phyloP scores from a whole-genome alignment of 768 basidiomycete species.

The Imleria badia region DNA sequence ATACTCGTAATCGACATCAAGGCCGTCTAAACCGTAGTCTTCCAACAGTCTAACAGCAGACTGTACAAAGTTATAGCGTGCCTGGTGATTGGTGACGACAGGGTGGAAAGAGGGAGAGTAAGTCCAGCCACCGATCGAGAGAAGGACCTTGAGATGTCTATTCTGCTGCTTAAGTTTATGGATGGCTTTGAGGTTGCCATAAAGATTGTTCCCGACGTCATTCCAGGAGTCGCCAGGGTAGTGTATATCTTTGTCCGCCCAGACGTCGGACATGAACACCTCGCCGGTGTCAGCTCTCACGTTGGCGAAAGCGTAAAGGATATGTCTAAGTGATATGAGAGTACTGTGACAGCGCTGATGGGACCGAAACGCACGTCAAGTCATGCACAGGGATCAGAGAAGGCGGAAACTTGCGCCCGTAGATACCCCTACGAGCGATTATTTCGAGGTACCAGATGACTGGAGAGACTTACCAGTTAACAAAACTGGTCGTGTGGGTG shows the following conservation, averaged over 20 bases:
- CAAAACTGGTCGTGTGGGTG: constrained; percentile 49
- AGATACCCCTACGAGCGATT: constrained; percentile 73
- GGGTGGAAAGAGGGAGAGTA: constrained; percentile 88
- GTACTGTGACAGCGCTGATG: neutral
- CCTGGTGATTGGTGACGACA: constrained; percentile 62
- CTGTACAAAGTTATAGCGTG: constrained; percentile 76
- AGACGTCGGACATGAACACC: constrained; percentile 83
- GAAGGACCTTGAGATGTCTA: constrained; percentile 73
- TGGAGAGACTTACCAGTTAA: constrained; percentile 60
- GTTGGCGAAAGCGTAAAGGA: constrained; percentile 93
- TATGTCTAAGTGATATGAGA: constrained; percentile 52
- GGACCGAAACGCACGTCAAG: constrained; percentile 64
- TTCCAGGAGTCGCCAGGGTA: constrained; percentile 96
- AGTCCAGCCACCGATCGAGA: constrained; percentile 96
- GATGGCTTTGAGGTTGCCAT: constrained; percentile 93
- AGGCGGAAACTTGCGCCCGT: constrained; percentile 90
- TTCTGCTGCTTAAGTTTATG: constrained; percentile 87
- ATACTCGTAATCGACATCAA: constrained; percentile 94
- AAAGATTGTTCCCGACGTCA: constrained; percentile 85
- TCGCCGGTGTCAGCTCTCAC: constrained; percentile 80
- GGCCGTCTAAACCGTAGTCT: constrained; percentile 89
- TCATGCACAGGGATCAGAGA: constrained; percentile 78
- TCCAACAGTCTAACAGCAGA: constrained; percentile 79
- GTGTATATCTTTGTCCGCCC: constrained; percentile 98
- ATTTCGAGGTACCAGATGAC: neutral